A percentile compares a stretch with the other conserved stretches of the same genome.
Evolutionary conservation across 805 yeast genomes (phyloP).

Genomic region (Yarrowia sp.): DNA sequence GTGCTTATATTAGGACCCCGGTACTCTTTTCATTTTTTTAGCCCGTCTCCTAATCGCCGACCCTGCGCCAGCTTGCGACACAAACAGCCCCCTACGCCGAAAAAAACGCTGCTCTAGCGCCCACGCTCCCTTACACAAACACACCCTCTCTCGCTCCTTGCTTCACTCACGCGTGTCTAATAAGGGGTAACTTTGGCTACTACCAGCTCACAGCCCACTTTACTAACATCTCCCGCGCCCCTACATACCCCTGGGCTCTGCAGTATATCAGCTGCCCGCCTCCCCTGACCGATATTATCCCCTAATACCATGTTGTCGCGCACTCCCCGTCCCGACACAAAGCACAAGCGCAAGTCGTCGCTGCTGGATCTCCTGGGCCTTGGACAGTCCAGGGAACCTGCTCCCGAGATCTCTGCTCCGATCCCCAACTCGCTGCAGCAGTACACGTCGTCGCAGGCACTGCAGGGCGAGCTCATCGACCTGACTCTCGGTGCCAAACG

Average conservation of each 20-base stretch:
- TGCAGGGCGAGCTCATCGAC: neutral
- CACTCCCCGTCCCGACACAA: constrained; percentile 10
- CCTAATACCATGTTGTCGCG: neutral
- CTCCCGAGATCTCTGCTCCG: constrained; percentile 13
- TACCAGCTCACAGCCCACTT: constrained; percentile 17
- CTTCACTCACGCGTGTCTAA: constrained; percentile 21
- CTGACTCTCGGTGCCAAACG: constrained; percentile 14
- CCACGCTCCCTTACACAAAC: neutral
- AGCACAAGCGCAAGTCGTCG: constrained; percentile 21
- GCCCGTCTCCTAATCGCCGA: neutral
- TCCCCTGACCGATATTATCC: neutral
- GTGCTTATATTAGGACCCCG: neutral
- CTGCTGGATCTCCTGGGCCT: constrained; percentile 4
- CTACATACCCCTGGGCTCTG: neutral
- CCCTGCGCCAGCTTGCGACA: neutral
- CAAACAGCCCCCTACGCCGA: too few species aligned
- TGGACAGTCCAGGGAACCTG: neutral
- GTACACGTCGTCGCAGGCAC: neutral
- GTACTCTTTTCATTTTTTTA: neutral
- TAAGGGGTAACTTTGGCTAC: constrained; percentile 14
- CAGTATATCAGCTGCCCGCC: neutral
- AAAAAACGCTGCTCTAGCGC: too few species aligned
- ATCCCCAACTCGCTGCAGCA: constrained; percentile 13
- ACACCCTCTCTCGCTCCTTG: neutral
- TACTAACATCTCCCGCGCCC: neutral